Evolutionary conservation across 352 stramenopile species (phyloP).

Genomic region (Phytophthora citrophthora): DNA sequence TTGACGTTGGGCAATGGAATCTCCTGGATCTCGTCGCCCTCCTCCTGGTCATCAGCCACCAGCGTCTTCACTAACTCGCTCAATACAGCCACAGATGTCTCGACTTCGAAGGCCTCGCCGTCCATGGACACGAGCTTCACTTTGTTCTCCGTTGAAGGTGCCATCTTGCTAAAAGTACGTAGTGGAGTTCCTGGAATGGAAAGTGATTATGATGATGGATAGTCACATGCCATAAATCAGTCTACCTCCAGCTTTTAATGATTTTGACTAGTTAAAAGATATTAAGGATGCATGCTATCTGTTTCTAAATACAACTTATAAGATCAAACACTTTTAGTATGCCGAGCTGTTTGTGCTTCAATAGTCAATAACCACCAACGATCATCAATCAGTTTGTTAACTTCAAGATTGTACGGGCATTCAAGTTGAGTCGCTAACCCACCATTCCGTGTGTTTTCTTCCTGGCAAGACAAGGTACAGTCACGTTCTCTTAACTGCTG

Average conservation of each 20-base stretch:
- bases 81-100: constrained; percentile 39
- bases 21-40: constrained; percentile 41
- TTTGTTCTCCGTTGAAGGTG: constrained; percentile 19
- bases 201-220: background rate
- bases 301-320: too few species aligned
- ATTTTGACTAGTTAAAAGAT: background rate
- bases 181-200: background rate
- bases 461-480: too few species aligned
- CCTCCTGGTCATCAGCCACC: constrained; percentile 43
- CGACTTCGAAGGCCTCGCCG: constrained; percentile 61
- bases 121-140: constrained; percentile 65
- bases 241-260: background rate
- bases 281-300: too few species aligned
- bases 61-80: constrained; percentile 66
- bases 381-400: too few species aligned
- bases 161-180: background rate
- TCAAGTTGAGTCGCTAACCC: too few species aligned
- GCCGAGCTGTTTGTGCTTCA: too few species aligned
- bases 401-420: too few species aligned
- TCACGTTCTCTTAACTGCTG: too few species aligned
- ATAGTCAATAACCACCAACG: too few species aligned
- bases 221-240: background rate
- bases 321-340: too few species aligned
- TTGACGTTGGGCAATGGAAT: constrained; percentile 73
- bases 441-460: too few species aligned